Evolutionary conservation across 352 stramenopile species (phyloP).

Genomic region (Phytopythium cucurbitacearum): DNA sequence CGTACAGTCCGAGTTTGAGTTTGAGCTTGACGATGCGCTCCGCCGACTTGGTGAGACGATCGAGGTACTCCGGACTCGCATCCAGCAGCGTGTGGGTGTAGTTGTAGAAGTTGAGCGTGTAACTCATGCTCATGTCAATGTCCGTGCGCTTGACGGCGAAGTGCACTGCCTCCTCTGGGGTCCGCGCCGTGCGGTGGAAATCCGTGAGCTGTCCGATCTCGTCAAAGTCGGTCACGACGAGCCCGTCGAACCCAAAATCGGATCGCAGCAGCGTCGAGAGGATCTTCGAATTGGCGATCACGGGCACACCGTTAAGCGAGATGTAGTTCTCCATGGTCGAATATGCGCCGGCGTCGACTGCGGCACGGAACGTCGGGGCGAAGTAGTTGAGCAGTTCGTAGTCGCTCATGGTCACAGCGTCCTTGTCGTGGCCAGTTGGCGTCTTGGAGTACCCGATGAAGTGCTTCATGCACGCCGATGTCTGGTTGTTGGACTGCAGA

Average conservation of each 20-base stretch:
- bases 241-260: constrained; percentile 83
- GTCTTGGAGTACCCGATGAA: constrained; percentile 88
- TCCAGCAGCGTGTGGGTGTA: constrained; percentile 32
- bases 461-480: constrained; percentile 89
- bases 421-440: constrained; percentile 76
- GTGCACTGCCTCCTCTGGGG: constrained; percentile 51
- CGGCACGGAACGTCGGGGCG: constrained; percentile 77
- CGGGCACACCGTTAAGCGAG: constrained; percentile 90
- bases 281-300: constrained; percentile 80
- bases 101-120: no score
- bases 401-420: constrained; percentile 62
- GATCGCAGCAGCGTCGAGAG: constrained; percentile 78
- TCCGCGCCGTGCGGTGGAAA: constrained; percentile 51
- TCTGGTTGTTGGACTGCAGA: constrained; percentile 65
- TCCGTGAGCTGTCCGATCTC: constrained; percentile 89
- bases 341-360: constrained; percentile 71
- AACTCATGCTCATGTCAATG: constrained; percentile 90
- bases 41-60: constrained; percentile 52
- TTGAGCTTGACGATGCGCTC: constrained; percentile 74
- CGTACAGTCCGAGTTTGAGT: constrained; percentile 61
- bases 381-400: constrained; percentile 87
- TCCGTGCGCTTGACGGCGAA: constrained; percentile 68
- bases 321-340: constrained; percentile 94
- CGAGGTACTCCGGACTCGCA: constrained; percentile 21
- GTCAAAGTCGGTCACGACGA: constrained; percentile 91